These are phyloP conservation scores for Kurtzmaniella cleridarum DNA, from an alignment of 805 yeast species.

Conservation along the genomic window DNA sequence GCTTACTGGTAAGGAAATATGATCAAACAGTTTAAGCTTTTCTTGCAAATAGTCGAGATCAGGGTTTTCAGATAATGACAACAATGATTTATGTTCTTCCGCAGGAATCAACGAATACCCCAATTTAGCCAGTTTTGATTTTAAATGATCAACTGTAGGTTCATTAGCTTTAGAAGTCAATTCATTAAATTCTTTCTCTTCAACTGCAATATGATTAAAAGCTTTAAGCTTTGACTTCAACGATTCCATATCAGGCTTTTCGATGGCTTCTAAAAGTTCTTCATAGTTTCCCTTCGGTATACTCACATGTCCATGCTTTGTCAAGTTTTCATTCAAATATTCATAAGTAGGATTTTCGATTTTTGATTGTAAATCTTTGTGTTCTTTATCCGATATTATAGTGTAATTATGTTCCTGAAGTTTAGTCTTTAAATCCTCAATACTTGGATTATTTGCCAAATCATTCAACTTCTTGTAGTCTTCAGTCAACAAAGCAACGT, in stretches of 20 bases:
- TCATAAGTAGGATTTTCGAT: constrained; percentile 21
- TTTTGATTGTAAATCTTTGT: background rate
- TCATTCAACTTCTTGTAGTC: constrained; percentile 8
- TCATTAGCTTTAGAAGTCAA: constrained; percentile 14
- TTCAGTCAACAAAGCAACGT: constrained; percentile 1
- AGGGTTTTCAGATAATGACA: constrained; percentile 15
- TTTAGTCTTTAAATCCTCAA: constrained; percentile 14
- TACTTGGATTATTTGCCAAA: constrained; percentile 13
- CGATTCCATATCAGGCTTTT: constrained; percentile 16
- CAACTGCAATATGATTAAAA: constrained; percentile 4
- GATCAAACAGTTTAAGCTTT: constrained; percentile 8
- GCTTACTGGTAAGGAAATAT: constrained; percentile 7
- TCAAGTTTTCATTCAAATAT: constrained; percentile 20
- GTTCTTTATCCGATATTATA: constrained; percentile 2
- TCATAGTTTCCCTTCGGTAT: constrained; percentile 8
- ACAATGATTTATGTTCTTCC: constrained; percentile 21
- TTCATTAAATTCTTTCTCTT: background rate
- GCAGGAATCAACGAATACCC: constrained; percentile 24
- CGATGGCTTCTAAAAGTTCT: constrained; percentile 8
- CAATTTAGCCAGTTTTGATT: constrained; percentile 8
- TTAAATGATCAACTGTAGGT: constrained; percentile 14
- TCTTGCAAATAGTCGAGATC: constrained; percentile 15
- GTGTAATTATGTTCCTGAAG: constrained; percentile 8
- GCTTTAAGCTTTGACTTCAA: constrained; percentile 12
- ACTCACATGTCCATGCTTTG: constrained; percentile 9